Base-by-base conservation (phyloP, 2,329 filamentous ascomycete species). In the Epichloe gansuensis region DNA sequence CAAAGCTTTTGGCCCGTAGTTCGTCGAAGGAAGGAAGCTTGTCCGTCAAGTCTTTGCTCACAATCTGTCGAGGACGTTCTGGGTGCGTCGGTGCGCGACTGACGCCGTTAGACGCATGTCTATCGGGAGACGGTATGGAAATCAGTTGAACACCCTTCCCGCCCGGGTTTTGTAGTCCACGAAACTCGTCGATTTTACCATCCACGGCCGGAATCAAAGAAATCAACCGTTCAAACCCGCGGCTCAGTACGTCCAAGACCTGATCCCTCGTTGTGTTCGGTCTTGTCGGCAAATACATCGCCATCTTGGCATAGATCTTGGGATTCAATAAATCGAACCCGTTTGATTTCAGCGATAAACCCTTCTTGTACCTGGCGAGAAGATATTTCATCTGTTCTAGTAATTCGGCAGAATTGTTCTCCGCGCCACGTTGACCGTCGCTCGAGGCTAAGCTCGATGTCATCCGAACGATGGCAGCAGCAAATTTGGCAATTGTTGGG, bases 401-500 rank as follows among this genome's bases (percentile, higher is more conserved):
- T 1, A 15, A 13, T 53, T 55, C 48, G 63, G n/a, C 17, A 5
- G 2, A 25, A 21, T 36, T 23, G 8, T 74, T 35, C 76, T 40
- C 38, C 8, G 38, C 38, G 84, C 55, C 50, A 49, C 51, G 4
- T 52, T 56, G 7, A 43, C 44, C 49, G 56, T 54, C 7, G 54
- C 52, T 17, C 7, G 15, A 40, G 2, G 38, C 7, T 5, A 40
- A 40, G 38, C 38, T 40, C 8, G 38, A 40, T 15, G 51, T 43
- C 13, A 64, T 42, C 4, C 53, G 51, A 5, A 51, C 53, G 17
- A 69, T 47, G 1, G 51, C 50, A 9, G 56, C 51, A 27, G 65
- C 57, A 21, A 69, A 60, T 7, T 56, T 61, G 35, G 39, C 35
- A 36, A 63, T 52, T 0, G 62, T 64, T 3, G 62, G 60, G 17